Evolutionary conservation across 106 monocot species (phyloP), one percentile per base, ranked within the genome.

Genomic region (Platanthera guangdongensis): DNA sequence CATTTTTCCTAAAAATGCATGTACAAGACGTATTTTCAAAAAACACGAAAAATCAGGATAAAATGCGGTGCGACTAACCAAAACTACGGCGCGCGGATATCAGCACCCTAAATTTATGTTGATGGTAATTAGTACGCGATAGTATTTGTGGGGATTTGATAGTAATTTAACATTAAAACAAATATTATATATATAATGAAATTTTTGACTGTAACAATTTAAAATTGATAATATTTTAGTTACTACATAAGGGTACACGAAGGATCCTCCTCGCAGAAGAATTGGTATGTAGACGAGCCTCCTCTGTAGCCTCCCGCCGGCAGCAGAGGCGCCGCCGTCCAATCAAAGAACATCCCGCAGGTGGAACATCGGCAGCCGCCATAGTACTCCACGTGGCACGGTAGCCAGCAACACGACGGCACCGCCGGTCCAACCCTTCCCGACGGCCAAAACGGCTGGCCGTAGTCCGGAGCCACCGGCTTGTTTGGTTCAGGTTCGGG

Each of bases 291-390:
- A 0, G 25, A 25, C 25, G 25, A 25, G 8, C 12, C 46, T 21
- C 52, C 49, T 11, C 25, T 14, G 32, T 47, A 30, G 2, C 47
- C 50, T 0, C 50, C 52, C 6, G 81, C 25, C 13, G 74, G 74
- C 1, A 71, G 63, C 28, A 11, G 70, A 4, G 28, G 59, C 12
- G 18, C 50, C 9, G 50, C 51, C 5, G 30, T 1, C 15, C 69
- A 81, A 5, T 70, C 75, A 21, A 71, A 78, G 14, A 75, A 19
- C 57, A 59, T 55, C 0, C 85, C 88, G 13, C 88, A 85, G 0
- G 81, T 57, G n/a, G 53, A 77, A 57, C 88, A 88, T n/a, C 78
- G 72, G 52, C 80, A 80, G 19, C 88, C 88, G 0, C 84, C 84
- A 14, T 69, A 82, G 8, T 78, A 68, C 28, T 75, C 76, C 71